Evolutionary conservation across 257 asterid species (phyloP).

Genomic region (Solanum lycopersicoides): DNA sequence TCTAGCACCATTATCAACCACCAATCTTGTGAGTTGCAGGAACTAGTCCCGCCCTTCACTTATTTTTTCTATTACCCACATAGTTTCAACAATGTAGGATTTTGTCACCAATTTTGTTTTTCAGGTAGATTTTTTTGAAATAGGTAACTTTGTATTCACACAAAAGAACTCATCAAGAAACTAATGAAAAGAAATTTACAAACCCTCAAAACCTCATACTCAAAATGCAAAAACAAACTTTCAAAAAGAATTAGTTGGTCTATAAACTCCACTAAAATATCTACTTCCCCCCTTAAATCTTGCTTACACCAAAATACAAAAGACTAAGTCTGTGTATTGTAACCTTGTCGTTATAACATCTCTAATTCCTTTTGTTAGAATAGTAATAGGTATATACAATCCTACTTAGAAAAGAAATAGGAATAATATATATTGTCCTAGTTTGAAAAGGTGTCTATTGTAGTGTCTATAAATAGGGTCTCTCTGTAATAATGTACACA

Average conservation of each 20-base stretch:
- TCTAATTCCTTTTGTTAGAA: not conserved
- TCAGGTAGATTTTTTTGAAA: not conserved
- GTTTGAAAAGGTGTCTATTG: too few species aligned
- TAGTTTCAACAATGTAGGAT: not conserved
- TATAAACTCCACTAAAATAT: not conserved
- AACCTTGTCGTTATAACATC: not conserved
- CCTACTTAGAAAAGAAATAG: too few species aligned
- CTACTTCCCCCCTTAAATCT: not conserved
- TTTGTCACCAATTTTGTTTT: not conserved
- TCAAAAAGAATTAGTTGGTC: not conserved
- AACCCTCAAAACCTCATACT: not conserved
- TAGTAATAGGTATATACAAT: too few species aligned
- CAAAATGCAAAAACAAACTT: not conserved
- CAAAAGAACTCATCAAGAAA: not conserved
- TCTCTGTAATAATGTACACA: too few species aligned
- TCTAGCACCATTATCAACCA: not conserved
- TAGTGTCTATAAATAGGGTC: too few species aligned
- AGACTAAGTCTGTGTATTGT: not conserved
- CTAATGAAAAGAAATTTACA: not conserved
- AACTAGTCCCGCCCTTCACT: not conserved
- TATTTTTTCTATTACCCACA: not conserved
- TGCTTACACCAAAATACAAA: not conserved
- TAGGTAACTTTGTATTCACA: not conserved
- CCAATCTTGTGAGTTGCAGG: not conserved
- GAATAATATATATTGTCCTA: too few species aligned